Evolutionary conservation across 345 rosid species (phyloP).

Genomic region (Lagerstroemia speciosa): DNA sequence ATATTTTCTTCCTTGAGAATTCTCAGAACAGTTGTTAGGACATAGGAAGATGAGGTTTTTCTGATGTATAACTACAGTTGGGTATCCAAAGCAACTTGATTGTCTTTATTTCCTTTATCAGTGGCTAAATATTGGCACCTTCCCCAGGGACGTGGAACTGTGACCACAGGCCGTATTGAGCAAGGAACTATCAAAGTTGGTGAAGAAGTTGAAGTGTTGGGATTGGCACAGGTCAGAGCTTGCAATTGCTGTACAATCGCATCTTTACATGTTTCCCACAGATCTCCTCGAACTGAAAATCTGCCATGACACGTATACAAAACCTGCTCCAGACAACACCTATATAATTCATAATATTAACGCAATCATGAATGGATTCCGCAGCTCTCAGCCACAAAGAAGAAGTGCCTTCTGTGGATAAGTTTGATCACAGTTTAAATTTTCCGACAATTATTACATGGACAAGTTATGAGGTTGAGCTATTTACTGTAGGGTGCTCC

Average conservation of each 20-base stretch:
- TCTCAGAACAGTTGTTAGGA: neutral
- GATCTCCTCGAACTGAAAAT: neutral
- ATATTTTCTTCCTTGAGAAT: neutral
- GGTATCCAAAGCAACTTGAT: neutral
- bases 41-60: neutral
- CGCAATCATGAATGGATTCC: neutral
- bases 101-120: neutral
- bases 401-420: neutral
- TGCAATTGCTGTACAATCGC: neutral
- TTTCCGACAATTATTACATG: neutral
- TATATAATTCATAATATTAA: neutral
- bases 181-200: slow-evolving; percentile 95
- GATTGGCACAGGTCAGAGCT: slow-evolving; percentile 49
- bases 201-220: slow-evolving; percentile 96
- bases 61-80: neutral
- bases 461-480: slow-evolving; percentile 12
- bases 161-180: slow-evolving; percentile 96
- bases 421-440: neutral
- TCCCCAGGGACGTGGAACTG: slow-evolving; percentile 94
- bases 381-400: no score
- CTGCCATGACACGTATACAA: neutral
- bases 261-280: neutral
- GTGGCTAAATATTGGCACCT: neutral
- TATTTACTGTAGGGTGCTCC: slow-evolving; percentile 58
- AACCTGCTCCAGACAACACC: neutral